phyloP scores from a whole-genome alignment of 495 filamentous ascomycete genomes.

The Talaromyces stipitatus region DNA sequence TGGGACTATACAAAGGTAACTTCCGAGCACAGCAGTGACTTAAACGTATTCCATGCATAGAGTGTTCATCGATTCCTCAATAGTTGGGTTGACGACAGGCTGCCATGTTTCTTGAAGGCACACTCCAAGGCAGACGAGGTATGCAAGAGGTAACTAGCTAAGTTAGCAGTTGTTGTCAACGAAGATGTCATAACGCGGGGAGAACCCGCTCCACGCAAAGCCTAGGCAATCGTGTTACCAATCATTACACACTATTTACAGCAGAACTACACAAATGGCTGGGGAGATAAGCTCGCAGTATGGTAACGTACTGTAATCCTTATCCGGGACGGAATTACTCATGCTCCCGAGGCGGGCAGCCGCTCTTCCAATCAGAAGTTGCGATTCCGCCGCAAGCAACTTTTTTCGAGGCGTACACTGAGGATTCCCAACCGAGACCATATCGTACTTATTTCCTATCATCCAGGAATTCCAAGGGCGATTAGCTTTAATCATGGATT shows the following conservation, averaged over 20 bases:
- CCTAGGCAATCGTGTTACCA: constrained; percentile 2
- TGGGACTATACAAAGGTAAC: not conserved
- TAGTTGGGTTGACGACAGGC: not conserved
- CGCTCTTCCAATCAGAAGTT: not conserved
- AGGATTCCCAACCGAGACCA: not conserved
- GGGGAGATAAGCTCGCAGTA: not conserved
- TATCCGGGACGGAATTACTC: not conserved
- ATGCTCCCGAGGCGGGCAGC: not conserved
- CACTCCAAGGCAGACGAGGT: not conserved
- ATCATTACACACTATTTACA: not conserved
- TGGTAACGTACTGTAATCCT: not conserved
- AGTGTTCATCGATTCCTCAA: too few species aligned
- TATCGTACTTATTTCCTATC: not conserved
- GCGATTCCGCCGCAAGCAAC: not conserved
- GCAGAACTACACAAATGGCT: not conserved
- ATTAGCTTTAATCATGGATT: constrained; percentile 24
- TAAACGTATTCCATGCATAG: too few species aligned
- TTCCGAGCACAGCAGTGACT: too few species aligned
- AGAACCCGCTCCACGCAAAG: not conserved
- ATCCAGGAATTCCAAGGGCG: not conserved
- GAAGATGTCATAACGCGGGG: constrained; percentile 2
- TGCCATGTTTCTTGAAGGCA: not conserved
- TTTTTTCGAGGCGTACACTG: not conserved
- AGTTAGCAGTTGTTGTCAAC: not conserved
- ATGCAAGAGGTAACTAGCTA: not conserved